Conservation (phyloP, 345 rosid species). For the Murraya paniculata region DNA sequence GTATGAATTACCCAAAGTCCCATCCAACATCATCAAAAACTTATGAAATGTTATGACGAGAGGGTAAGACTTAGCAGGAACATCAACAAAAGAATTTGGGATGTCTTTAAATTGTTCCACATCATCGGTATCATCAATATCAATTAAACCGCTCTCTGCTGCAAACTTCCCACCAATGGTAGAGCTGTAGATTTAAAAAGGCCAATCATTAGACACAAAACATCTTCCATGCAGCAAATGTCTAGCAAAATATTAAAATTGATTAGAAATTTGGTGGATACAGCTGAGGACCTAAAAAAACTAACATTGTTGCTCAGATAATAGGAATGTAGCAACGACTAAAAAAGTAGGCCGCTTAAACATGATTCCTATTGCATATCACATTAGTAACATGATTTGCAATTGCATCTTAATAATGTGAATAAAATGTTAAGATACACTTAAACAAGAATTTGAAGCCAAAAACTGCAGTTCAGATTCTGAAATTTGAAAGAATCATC, state of each 20-base stretch:
- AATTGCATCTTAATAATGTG: no score
- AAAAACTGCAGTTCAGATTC: no score
- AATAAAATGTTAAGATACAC: no score
- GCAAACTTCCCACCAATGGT: conserved; percentile 24
- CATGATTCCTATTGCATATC: background rate
- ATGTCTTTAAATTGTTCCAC: conserved; percentile 35
- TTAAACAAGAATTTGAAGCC: no score
- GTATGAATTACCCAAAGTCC: conserved; percentile 43
- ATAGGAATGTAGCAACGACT: no score
- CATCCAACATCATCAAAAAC: conserved; percentile 63
- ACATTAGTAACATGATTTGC: background rate
- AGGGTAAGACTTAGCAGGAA: conserved; percentile 38
- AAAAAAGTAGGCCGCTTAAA: background rate
- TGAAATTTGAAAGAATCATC: no score
- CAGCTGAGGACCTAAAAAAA: background rate
- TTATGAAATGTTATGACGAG: conserved; percentile 51
- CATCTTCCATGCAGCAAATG: background rate
- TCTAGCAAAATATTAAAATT: background rate
- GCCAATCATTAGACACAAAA: background rate
- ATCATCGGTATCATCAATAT: conserved; percentile 30
- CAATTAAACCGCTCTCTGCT: conserved; percentile 11
- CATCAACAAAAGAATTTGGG: conserved; percentile 40
- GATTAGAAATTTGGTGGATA: background rate
- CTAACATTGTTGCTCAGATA: no score
- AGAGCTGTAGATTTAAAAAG: conserved; percentile 30